phyloP scores from a whole-genome alignment of 257 asterid genomes.

The Solanum ahanhuiri region DNA sequence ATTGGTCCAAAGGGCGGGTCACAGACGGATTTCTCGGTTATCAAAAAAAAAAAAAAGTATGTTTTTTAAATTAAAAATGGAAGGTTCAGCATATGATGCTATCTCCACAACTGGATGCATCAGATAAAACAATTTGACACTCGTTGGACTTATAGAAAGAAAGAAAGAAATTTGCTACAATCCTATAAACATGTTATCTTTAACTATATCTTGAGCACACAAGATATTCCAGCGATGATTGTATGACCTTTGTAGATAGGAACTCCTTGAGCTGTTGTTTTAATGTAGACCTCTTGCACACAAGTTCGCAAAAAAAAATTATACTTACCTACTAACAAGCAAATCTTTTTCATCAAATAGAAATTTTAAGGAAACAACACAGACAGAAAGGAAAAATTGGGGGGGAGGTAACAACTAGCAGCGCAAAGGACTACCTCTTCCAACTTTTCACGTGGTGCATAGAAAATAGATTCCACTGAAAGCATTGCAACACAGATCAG shows the following conservation, averaged over 20 bases:
- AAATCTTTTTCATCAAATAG: background rate
- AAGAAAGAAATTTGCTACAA: background rate
- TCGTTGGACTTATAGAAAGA: background rate
- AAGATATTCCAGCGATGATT: background rate
- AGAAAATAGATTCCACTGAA: slow-evolving; percentile 83
- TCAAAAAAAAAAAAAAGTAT: background rate
- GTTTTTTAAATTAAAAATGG: background rate
- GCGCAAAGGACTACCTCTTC: slow-evolving; percentile 61
- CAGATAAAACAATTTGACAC: background rate
- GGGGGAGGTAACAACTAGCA: background rate
- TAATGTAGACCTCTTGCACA: background rate
- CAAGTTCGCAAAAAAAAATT: background rate
- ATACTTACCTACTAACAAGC: background rate
- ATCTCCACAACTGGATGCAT: background rate
- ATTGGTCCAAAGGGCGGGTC: no score
- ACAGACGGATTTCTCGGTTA: no score
- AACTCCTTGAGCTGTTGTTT: background rate
- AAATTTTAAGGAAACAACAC: background rate
- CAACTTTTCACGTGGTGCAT: slow-evolving; percentile 86
- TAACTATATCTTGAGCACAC: background rate
- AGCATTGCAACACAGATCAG: slow-evolving; percentile 78
- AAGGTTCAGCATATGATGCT: background rate
- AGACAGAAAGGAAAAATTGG: background rate
- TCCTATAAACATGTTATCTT: background rate
- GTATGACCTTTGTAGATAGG: background rate